These are phyloP conservation scores for Orbilia quercus DNA, from an alignment of 2,329 filamentous ascomycete species.

Conservation along the genomic window DNA sequence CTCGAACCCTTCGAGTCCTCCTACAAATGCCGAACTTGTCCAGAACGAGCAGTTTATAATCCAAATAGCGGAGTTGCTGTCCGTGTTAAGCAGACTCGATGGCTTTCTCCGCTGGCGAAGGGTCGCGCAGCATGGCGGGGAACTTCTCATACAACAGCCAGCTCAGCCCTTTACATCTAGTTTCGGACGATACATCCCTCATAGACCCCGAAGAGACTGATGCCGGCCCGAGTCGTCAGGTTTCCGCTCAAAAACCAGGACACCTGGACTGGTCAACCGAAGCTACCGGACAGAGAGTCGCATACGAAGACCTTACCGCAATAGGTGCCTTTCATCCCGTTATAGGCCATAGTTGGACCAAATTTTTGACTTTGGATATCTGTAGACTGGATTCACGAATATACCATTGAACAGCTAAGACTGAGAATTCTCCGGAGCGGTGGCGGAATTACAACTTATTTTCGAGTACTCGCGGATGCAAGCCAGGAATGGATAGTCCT, in stretches of 20 bases:
- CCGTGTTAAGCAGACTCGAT: slow-evolving; percentile 29
- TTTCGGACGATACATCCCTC: slow-evolving; percentile 21
- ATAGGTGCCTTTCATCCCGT: slow-evolving; percentile 66
- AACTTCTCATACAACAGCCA: slow-evolving; percentile 23
- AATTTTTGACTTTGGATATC: slow-evolving; percentile 27
- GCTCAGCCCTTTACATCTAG: slow-evolving; percentile 36
- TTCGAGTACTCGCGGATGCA: slow-evolving; percentile 79
- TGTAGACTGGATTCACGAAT: slow-evolving; percentile 96
- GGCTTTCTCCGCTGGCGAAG: slow-evolving; percentile 51
- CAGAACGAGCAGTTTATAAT: background rate
- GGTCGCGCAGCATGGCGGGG: slow-evolving; percentile 48
- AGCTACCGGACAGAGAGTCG: slow-evolving; percentile 86
- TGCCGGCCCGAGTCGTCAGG: slow-evolving; percentile 28
- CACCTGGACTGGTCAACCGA: slow-evolving; percentile 84
- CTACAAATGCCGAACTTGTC: slow-evolving; percentile 22
- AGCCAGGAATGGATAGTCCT: slow-evolving; percentile 93
- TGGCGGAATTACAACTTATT: slow-evolving; percentile 77
- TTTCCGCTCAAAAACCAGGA: slow-evolving; percentile 39
- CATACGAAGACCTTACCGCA: slow-evolving; percentile 94
- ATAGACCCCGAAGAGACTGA: slow-evolving; percentile 24
- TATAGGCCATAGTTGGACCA: slow-evolving; percentile 5
- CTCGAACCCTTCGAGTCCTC: background rate
- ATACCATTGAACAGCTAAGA: slow-evolving; percentile 92
- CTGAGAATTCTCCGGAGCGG: slow-evolving; percentile 78
- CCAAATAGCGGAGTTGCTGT: slow-evolving; percentile 21